phyloP scores from a whole-genome alignment of 83 land plant species.

The Diphasiastrum complanatum region DNA sequence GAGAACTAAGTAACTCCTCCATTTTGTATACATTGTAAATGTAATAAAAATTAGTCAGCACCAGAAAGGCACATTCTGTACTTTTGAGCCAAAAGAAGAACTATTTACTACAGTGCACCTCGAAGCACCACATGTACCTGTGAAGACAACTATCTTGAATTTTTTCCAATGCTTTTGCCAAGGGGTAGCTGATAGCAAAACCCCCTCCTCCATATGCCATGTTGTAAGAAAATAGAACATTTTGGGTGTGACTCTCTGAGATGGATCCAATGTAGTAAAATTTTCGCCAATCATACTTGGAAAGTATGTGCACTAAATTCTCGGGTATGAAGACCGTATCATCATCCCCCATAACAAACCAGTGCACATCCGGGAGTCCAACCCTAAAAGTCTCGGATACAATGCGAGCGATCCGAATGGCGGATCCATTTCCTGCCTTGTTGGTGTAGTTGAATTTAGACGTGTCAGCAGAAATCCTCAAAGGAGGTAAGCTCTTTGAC shows the following conservation, averaged over 20 bases:
- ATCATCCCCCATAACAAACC: background rate
- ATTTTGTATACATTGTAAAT: too few species aligned
- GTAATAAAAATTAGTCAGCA: too few species aligned
- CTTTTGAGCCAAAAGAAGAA: too few species aligned
- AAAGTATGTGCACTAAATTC: background rate
- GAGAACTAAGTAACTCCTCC: too few species aligned
- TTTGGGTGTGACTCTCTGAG: background rate
- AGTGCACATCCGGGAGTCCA: background rate
- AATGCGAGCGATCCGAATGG: background rate
- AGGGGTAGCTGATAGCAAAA: background rate
- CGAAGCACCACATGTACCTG: too few species aligned
- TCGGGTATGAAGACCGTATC: background rate
- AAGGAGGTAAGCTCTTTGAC: slow-evolving; percentile 31
- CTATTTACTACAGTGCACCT: too few species aligned
- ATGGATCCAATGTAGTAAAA: background rate
- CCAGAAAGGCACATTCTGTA: too few species aligned
- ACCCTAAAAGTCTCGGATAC: background rate
- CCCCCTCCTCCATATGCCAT: slow-evolving; percentile 1
- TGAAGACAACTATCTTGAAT: background rate
- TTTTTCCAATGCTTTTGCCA: background rate
- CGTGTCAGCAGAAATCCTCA: slow-evolving; percentile 27
- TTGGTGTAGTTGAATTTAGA: slow-evolving; percentile 18
- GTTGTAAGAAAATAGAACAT: background rate
- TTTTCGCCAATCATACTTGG: background rate
- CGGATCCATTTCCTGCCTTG: background rate